Base-by-base conservation (phyloP, 371 early-diverging fungal species). In the Phascolomyces articulosus region DNA sequence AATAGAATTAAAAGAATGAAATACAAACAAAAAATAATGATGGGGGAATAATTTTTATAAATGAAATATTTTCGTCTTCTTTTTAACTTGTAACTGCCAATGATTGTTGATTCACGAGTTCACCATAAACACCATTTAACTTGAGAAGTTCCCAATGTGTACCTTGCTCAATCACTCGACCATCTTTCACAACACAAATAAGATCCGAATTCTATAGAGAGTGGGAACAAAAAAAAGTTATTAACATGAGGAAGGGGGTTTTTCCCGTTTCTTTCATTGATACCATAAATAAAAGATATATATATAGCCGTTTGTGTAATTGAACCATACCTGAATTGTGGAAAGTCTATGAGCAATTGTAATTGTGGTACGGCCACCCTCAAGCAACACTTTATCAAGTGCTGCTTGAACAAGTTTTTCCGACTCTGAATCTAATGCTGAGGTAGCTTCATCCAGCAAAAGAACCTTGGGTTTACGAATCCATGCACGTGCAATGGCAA, bases 401-500 rank as follows among this genome's bases (percentile, higher is more conserved):
- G 96, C 97, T 44, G 85, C 85, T 69, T 98, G 95, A 6, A 99
- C 94, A 21, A 93, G 72, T 63, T 87, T 88, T 75, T 99, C 99
- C 38, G 91, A 89, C 68, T 93, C 89, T 23, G 91, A 88, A 74
- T 98, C 97, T 49, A 98, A 69, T 0, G 97, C 96, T 2, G 93
- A 91, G 0, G 99, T 99, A 0, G 99, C 97, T 72, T 99, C 99
- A 68, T 99, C 99, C 34, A 99, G 75, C 21, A 99, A 85, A 11
- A 74, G 58, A 18, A 71, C 56, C 31, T 69, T 69, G 20, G 73
- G 77, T 24, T 76, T 70, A 4, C 77, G 73, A 59, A 75, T 75
- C 60, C 65, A 60, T 8, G 76, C 76, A 63, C 72, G 82, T 11
- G 91, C 81, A 67, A 80, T 72, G 7, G 84, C 77, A 66, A 90